Conservation (phyloP, 1,284 basidiomycete species). For the Malassezia psittaci region DNA sequence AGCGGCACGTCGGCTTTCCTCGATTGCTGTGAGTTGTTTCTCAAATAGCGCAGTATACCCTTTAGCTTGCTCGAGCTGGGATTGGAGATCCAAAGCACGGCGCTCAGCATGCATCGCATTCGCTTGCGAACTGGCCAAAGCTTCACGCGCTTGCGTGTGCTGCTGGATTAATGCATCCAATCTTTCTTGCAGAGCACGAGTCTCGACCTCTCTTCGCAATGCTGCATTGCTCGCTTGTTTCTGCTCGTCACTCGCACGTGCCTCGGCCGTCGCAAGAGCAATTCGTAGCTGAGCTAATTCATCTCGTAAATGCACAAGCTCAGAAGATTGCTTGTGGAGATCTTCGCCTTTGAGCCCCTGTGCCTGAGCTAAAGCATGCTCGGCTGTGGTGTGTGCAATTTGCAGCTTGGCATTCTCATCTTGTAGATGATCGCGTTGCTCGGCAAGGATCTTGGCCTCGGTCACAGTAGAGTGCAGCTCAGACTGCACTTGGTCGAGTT, state of each 20-base stretch:
- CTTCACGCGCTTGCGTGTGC: slow-evolving; percentile 61
- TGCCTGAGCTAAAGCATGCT: slow-evolving; percentile 2
- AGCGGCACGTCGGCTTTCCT: slow-evolving; percentile 30
- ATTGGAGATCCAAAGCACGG: slow-evolving; percentile 61
- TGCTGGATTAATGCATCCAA: slow-evolving; percentile 66
- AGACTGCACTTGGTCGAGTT: neutral
- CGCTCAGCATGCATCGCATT: slow-evolving; percentile 70
- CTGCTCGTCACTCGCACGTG: slow-evolving; percentile 51
- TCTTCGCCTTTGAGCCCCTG: slow-evolving; percentile 53
- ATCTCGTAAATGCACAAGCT: slow-evolving; percentile 61
- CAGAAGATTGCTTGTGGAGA: slow-evolving; percentile 65
- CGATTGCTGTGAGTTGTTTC: slow-evolving; percentile 17
- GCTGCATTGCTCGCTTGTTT: slow-evolving; percentile 36
- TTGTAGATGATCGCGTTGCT: slow-evolving; percentile 14
- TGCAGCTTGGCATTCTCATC: slow-evolving; percentile 5
- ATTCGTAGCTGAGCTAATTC: slow-evolving; percentile 63
- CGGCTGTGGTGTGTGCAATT: slow-evolving; percentile 4
- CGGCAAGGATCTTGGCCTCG: neutral
- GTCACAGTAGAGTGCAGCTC: slow-evolving; percentile 5
- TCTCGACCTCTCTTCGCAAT: slow-evolving; percentile 69
- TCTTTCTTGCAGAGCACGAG: slow-evolving; percentile 63
- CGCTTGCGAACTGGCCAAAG: slow-evolving; percentile 64
- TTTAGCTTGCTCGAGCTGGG: slow-evolving; percentile 63
- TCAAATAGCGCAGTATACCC: slow-evolving; percentile 81
- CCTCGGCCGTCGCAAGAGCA: slow-evolving; percentile 19